A percentile compares a stretch with the other conserved stretches of the same genome.
Evolutionary conservation across 768 basidiomycete genomes (phyloP).

Genomic region (Pleurotus salmoneostramineus): DNA sequence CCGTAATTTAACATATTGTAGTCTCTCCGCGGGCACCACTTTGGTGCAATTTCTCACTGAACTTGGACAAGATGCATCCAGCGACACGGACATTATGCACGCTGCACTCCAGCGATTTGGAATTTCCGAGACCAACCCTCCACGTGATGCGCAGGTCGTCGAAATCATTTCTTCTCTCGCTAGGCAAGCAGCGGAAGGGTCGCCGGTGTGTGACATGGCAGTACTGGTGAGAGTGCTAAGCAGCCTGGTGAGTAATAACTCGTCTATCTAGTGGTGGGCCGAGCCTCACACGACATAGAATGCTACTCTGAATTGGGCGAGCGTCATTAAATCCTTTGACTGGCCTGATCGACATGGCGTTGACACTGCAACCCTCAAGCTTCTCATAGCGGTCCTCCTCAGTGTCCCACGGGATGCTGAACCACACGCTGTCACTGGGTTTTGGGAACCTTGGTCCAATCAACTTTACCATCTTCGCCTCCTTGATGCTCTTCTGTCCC

Average conservation of each 20-base stretch:
- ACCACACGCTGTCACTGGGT: slow-evolving; percentile 77
- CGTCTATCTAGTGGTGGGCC: background rate
- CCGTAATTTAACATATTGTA: slow-evolving; percentile 20
- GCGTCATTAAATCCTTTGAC: slow-evolving; percentile 84
- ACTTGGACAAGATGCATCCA: slow-evolving; percentile 76
- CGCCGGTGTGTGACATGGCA: slow-evolving; percentile 68
- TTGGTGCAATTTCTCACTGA: slow-evolving; percentile 75
- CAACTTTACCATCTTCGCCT: slow-evolving; percentile 82
- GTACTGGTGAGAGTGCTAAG: slow-evolving; percentile 68
- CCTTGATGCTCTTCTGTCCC: slow-evolving; percentile 82
- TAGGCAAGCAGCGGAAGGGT: slow-evolving; percentile 69
- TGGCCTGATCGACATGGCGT: slow-evolving; percentile 78
- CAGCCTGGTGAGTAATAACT: slow-evolving; percentile 57
- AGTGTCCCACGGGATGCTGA: slow-evolving; percentile 76
- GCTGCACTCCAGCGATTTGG: slow-evolving; percentile 73
- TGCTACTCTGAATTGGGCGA: slow-evolving; percentile 72
- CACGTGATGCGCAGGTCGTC: slow-evolving; percentile 63
- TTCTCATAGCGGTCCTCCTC: slow-evolving; percentile 83
- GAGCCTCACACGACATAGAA: slow-evolving; percentile 36
- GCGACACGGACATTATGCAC: slow-evolving; percentile 65
- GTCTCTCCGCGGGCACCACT: slow-evolving; percentile 62
- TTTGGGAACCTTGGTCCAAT: slow-evolving; percentile 86
- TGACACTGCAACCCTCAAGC: slow-evolving; percentile 85
- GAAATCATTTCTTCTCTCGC: slow-evolving; percentile 70
- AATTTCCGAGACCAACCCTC: slow-evolving; percentile 67